Evolutionary conservation across 2,329 filamentous ascomycete species (phyloP).

Genomic region (Sporothrix brasiliensis): DNA sequence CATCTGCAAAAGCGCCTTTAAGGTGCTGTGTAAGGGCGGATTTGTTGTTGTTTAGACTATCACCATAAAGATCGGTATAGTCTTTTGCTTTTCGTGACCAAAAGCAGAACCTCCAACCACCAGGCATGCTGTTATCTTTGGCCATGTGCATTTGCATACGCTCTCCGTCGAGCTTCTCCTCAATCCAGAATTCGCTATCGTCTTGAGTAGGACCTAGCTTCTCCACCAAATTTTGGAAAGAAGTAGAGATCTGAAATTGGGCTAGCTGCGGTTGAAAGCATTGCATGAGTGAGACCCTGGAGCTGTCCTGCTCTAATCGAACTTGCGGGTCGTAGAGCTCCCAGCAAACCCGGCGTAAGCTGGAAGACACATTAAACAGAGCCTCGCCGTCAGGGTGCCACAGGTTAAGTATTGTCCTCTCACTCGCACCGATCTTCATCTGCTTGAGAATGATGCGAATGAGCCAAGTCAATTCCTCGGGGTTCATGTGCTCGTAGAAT

Average conservation of each 20-base stretch:
- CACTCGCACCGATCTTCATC: slow-evolving; percentile 74
- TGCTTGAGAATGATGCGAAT: slow-evolving; percentile 88
- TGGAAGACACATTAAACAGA: slow-evolving; percentile 88
- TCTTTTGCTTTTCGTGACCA: slow-evolving; percentile 97
- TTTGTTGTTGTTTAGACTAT: slow-evolving; percentile 70
- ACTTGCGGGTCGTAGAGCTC: slow-evolving; percentile 76
- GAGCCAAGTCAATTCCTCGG: slow-evolving; percentile 91
- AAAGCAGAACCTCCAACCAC: slow-evolving; percentile 76
- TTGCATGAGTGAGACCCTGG: slow-evolving; percentile 80
- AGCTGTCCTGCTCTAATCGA: slow-evolving; percentile 73
- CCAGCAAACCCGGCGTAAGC: slow-evolving; percentile 89
- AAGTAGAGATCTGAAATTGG: slow-evolving; percentile 80
- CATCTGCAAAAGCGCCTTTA: slow-evolving; percentile 71
- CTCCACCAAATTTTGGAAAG: slow-evolving; percentile 76
- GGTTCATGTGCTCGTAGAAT: slow-evolving; percentile 90
- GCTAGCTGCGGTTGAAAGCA: slow-evolving; percentile 96
- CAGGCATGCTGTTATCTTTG: slow-evolving; percentile 66
- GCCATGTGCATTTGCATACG: slow-evolving; percentile 95
- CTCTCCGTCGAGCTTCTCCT: slow-evolving; percentile 96
- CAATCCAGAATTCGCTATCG: slow-evolving; percentile 86
- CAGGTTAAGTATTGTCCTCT: slow-evolving; percentile 81
- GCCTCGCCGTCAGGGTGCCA: slow-evolving; percentile 79
- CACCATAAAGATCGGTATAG: slow-evolving; percentile 91
- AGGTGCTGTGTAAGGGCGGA: slow-evolving; percentile 81
- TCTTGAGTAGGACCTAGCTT: slow-evolving; percentile 67